Conservation (phyloP, 139 green algal genomes). For the Mychonastes homosphaera region DNA sequence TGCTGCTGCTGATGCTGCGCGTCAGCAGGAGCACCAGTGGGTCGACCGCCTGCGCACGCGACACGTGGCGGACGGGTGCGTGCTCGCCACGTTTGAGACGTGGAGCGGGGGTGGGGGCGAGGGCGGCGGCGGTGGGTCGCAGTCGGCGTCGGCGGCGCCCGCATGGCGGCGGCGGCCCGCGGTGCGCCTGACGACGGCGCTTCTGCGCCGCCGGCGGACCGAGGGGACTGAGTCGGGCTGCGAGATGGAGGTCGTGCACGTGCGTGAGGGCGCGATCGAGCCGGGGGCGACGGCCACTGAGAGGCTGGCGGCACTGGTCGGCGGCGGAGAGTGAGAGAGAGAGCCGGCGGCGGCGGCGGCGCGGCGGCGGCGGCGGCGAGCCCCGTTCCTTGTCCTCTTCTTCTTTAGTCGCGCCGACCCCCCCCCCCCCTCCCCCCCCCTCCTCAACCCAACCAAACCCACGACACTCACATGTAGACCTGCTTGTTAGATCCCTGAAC, state of each 20-base stretch:
- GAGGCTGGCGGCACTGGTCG: conserved; percentile 7
- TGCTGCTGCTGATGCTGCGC: no score
- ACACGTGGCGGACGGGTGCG: background rate
- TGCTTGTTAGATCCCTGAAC: no score
- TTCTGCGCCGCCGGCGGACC: conserved; percentile 11
- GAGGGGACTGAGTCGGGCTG: background rate
- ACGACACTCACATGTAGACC: no score
- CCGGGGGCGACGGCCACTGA: conserved; percentile 1
- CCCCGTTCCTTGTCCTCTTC: no score
- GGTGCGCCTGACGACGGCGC: conserved; percentile 3
- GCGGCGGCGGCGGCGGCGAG: no score
- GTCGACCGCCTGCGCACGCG: background rate
- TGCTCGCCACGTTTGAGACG: background rate
- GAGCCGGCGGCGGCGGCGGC: no score
- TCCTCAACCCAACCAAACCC: no score
- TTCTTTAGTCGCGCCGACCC: no score
- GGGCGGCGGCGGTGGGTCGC: background rate
- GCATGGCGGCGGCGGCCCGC: background rate
- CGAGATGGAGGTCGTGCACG: conserved; percentile 11
- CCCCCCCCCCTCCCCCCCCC: no score
- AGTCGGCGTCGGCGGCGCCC: background rate
- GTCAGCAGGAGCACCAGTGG: no score
- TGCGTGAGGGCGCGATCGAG: conserved; percentile 14
- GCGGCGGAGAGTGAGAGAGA: no score
- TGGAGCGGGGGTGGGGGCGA: background rate